Base-by-base conservation (phyloP, 345 rosid species). In the Firmiana major region DNA sequence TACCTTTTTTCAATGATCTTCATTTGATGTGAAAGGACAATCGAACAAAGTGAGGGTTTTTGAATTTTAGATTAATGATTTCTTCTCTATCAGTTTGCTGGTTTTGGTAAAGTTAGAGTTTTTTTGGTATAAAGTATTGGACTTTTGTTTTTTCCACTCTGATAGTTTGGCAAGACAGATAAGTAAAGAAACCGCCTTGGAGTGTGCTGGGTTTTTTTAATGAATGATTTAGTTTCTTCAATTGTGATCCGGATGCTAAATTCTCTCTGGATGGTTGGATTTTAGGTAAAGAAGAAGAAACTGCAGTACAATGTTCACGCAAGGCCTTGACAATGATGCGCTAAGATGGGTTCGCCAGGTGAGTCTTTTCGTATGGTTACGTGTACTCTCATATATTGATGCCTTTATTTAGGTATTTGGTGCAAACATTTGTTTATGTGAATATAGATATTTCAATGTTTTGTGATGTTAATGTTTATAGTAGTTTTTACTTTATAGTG, bases 341-440 rank as follows among this genome's bases (percentile, higher is more conserved):
- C 75, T 83, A 63, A 81, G 83, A 74, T 86, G 91, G 93, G 84
- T 78, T 40, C 83, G 83, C 36, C 84, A 84, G 90, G 90, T 89
- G 28, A 42, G 81, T 51, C 53, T 13, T 46, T 5, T 42, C 5
- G 38, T 45, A n/a, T 42, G 34, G 31, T 12, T 58, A 45, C 15
- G 0, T 74, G 1, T 38, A 57, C 8, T n/a, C 45, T 58, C 19
- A 21, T 43, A 10, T 26, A 43, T 74, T 11, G 57, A n/a, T 54
- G 49, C 49, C n/a, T 64, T 53, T 16, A 55, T 53, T 15, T n/a
- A 66, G 8, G 71, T 42, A 68, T 46, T 68, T 46, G 73, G n/a
- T 46, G 73, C 40, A 46, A 26, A 16, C 40, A 46, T 26, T 48
- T 28, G 11, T 70, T 70, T 71, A 46, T 17, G 8, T 70, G 15